These are phyloP conservation scores for Aspergillus cejpii DNA, from an alignment of 2,329 filamentous ascomycete genomes.

Conservation along the genomic window DNA sequence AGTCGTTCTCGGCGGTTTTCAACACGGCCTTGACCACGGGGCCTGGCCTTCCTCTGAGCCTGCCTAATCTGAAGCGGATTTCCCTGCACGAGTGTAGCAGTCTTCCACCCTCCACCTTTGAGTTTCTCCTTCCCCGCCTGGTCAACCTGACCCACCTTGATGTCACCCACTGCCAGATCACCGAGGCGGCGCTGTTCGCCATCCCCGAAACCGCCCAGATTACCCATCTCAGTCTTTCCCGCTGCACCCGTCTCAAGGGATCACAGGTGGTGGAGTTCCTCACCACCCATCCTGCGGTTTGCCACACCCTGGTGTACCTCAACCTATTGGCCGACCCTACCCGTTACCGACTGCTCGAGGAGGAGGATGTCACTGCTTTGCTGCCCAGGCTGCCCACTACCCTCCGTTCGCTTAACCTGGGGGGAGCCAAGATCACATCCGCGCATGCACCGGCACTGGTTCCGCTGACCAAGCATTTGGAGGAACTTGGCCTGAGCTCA, in stretches of 20 bases:
- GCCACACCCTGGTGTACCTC: constrained; percentile 59
- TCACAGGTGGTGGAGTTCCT: constrained; percentile 64
- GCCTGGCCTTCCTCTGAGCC: constrained; percentile 45
- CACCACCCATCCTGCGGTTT: constrained; percentile 62
- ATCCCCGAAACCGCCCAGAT: constrained; percentile 66
- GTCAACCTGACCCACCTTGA: constrained; percentile 67
- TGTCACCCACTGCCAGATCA: constrained; percentile 70
- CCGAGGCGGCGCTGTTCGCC: constrained; percentile 60
- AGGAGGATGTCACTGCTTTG: constrained; percentile 58
- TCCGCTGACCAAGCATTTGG: constrained; percentile 62
- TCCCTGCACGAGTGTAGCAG: constrained; percentile 74
- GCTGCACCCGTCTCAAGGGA: constrained; percentile 64
- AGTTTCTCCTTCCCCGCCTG: constrained; percentile 64
- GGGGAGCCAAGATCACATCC: constrained; percentile 63
- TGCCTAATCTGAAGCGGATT: constrained; percentile 58
- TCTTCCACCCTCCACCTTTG: constrained; percentile 60
- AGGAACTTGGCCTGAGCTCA: constrained; percentile 68
- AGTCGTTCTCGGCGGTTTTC: constrained; percentile 61
- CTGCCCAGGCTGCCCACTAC: constrained; percentile 60
- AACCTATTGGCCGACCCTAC: constrained; percentile 67
- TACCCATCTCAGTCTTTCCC: constrained; percentile 71
- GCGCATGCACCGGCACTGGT: constrained; percentile 59
- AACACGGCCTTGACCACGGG: constrained; percentile 46
- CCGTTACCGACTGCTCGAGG: constrained; percentile 63
- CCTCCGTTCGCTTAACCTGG: constrained; percentile 67